phyloP scores from a whole-genome alignment of 2,329 filamentous ascomycete genomes.

The Fusarium sp. region DNA sequence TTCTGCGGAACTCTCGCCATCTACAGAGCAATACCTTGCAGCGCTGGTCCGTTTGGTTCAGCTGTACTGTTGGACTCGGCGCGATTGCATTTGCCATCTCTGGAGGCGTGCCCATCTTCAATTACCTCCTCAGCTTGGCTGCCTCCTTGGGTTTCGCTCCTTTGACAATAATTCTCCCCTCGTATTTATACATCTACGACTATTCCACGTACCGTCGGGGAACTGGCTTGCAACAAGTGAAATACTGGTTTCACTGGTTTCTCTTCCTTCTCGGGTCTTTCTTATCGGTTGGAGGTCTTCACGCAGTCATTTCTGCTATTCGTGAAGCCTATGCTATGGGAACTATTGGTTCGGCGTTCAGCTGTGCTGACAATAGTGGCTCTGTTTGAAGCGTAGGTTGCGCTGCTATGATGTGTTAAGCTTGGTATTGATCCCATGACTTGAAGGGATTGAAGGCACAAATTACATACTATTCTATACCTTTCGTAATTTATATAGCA shows the following conservation, averaged over 20 bases:
- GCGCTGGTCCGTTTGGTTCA: background rate
- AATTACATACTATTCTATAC: too few relatives aligned
- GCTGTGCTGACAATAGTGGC: background rate
- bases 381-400: background rate
- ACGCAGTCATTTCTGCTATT: background rate
- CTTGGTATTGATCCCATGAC: too few relatives aligned
- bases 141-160: background rate
- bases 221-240: background rate
- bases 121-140: background rate
- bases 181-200: background rate
- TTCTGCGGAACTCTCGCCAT: background rate
- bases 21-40: background rate
- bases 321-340: background rate
- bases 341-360: background rate
- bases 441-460: too few relatives aligned
- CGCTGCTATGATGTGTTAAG: too few relatives aligned
- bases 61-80: background rate
- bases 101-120: background rate
- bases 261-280: background rate
- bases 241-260: background rate
- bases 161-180: background rate
- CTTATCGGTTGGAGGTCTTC: background rate
- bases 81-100: background rate
- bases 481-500: too few relatives aligned
- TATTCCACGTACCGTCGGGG: background rate